These are phyloP conservation scores for Pseudogymnoascus sp. DNA, from an alignment of 2,329 filamentous ascomycete species.

Conservation along the genomic window DNA sequence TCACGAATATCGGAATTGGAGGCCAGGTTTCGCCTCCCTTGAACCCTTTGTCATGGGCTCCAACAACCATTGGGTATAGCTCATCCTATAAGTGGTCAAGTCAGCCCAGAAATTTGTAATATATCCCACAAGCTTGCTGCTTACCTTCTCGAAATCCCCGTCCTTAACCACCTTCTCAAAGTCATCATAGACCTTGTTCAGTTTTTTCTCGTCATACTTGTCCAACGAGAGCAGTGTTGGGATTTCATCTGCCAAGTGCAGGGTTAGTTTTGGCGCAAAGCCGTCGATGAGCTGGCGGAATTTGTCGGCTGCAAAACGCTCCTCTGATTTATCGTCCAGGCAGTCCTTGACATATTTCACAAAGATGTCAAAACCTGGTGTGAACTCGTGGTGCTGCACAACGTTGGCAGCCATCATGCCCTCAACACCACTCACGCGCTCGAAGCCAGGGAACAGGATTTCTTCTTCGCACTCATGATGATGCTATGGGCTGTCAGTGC, in stretches of 20 bases:
- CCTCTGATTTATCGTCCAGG: constrained; percentile 19
- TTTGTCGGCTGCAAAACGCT: constrained; percentile 29
- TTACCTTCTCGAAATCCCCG: not conserved
- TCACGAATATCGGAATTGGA: not conserved
- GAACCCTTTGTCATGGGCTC: not conserved
- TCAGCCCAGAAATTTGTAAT: not conserved
- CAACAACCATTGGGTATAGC: not conserved
- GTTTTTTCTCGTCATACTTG: constrained; percentile 28
- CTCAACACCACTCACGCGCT: constrained; percentile 29
- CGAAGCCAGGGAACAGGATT: constrained; percentile 34
- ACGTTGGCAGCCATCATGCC: constrained; percentile 37
- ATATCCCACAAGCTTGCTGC: not conserved
- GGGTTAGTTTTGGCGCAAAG: constrained; percentile 30
- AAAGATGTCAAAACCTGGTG: constrained; percentile 30
- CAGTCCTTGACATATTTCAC: constrained; percentile 29
- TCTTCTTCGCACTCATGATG: constrained; percentile 37
- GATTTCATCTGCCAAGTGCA: constrained; percentile 36
- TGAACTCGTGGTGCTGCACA: constrained; percentile 36
- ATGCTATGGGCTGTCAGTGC: constrained; percentile 28
- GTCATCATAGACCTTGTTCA: not conserved
- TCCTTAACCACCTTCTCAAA: not conserved
- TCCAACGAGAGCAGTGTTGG: constrained; percentile 30
- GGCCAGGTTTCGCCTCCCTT: not conserved
- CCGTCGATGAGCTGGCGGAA: constrained; percentile 29
- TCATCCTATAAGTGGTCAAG: not conserved